Evolutionary conservation across 2,329 filamentous ascomycete genomes (phyloP).

Genomic region (Colletotrichum acutatum): DNA sequence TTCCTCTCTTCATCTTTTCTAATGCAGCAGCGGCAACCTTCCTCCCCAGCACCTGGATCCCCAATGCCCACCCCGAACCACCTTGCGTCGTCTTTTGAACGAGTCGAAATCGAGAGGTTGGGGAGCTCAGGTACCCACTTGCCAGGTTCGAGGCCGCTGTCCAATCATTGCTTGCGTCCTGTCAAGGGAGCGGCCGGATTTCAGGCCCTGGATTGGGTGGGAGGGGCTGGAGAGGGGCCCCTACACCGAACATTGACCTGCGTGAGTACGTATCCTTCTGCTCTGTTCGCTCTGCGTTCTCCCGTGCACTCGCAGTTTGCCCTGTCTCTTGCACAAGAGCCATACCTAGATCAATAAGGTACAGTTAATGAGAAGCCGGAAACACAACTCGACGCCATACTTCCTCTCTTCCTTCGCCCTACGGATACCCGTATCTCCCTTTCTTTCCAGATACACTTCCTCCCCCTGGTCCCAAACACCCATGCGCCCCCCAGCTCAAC

Average conservation of each 20-base stretch:
- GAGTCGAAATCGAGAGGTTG: conserved; percentile 48
- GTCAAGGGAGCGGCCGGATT: conserved; percentile 20
- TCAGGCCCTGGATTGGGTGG: conserved; percentile 25
- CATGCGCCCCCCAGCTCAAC: background rate
- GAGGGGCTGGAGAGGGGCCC: background rate
- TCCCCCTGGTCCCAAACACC: background rate
- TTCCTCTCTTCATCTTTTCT: conserved; percentile 18
- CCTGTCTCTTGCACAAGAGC: background rate
- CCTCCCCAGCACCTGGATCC: conserved; percentile 11
- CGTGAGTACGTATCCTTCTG: background rate
- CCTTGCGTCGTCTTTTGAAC: conserved; percentile 1
- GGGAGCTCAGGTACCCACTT: conserved; percentile 37
- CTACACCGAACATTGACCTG: background rate
- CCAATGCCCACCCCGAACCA: conserved; percentile 25
- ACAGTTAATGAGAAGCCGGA: conserved; percentile 13
- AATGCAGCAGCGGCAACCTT: background rate
- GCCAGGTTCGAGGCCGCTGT: conserved; percentile 16
- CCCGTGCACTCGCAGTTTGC: background rate
- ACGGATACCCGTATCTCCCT: background rate
- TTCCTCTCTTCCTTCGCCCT: background rate
- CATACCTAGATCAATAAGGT: background rate
- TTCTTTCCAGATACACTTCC: background rate
- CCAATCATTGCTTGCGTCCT: conserved; percentile 19
- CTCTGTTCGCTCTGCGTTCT: background rate
- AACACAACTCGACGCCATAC: conserved; percentile 3